phyloP scores from a whole-genome alignment of 352 stramenopile genomes.

The Globisporangium nodosum region DNA sequence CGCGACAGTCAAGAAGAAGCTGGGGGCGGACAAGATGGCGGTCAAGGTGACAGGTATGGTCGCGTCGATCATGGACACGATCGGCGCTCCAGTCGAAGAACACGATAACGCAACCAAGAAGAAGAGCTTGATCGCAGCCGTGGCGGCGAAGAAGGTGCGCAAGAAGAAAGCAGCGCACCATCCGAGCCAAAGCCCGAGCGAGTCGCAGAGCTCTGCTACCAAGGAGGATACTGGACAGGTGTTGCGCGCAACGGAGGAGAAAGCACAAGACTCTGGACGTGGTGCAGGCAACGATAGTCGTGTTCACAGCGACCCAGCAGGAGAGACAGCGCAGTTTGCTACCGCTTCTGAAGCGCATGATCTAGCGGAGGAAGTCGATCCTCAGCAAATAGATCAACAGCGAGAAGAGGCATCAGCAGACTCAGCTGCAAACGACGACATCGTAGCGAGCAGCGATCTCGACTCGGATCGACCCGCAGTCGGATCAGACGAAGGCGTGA shows the following conservation, averaged over 20 bases:
- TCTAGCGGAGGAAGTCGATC: no score
- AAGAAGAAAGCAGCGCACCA: slow-evolving; percentile 18
- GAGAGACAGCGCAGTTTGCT: no score
- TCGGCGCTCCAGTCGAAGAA: slow-evolving; percentile 16
- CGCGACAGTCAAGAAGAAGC: slow-evolving; percentile 44
- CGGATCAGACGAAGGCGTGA: no score
- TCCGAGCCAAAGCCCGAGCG: slow-evolving; percentile 17
- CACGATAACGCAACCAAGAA: background rate
- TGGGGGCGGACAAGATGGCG: slow-evolving; percentile 41
- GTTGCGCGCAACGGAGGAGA: no score
- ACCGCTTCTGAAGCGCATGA: no score
- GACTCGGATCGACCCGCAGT: background rate
- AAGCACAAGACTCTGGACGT: no score
- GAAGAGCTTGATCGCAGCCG: slow-evolving; percentile 2
- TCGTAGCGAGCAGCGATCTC: background rate
- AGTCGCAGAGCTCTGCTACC: no score
- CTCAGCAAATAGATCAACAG: no score
- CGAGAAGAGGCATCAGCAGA: no score
- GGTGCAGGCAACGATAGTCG: no score
- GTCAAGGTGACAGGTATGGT: slow-evolving; percentile 60
- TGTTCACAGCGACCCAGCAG: no score
- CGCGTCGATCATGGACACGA: slow-evolving; percentile 49
- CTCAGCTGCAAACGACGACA: no score
- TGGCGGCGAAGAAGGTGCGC: slow-evolving; percentile 8
- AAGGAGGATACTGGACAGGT: background rate